Conservation (phyloP, 768 basidiomycete genomes). For the Mycena capillaripes region DNA sequence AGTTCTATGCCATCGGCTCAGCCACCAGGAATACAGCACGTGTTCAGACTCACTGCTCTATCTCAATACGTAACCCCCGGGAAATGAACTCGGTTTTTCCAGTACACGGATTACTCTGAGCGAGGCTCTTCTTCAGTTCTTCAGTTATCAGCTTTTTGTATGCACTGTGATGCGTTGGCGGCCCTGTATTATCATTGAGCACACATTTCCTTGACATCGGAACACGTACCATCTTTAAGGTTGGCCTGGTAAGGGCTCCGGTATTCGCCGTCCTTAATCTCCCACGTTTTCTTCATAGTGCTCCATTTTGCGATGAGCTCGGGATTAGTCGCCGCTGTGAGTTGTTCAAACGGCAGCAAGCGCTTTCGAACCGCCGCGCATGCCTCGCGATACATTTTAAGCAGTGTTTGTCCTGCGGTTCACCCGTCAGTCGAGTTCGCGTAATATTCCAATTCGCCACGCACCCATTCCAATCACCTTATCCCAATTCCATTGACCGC, state of each 20-base stretch:
- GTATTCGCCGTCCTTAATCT: neutral
- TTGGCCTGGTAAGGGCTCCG: neutral
- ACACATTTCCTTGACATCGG: neutral
- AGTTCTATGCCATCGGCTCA: neutral
- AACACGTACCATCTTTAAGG: neutral
- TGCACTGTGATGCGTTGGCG: neutral
- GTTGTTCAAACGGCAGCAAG: neutral
- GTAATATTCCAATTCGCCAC: neutral
- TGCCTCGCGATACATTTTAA: neutral
- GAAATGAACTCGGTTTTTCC: neutral
- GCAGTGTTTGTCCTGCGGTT: neutral
- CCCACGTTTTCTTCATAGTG: neutral
- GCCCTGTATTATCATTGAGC: neutral
- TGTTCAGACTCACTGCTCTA: neutral
- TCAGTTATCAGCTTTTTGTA: conserved; percentile 1
- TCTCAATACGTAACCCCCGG: neutral
- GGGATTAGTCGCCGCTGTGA: neutral
- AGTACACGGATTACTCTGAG: neutral
- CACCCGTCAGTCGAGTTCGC: neutral
- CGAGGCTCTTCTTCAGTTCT: neutral
- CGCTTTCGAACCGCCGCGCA: neutral
- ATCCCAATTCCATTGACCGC: conserved; percentile 44
- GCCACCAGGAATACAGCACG: too few relatives aligned
- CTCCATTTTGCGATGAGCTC: neutral
- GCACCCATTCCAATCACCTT: conserved; percentile 33